Evolutionary conservation across 305 asterid species (phyloP).

Genomic region (Solanum hybrid): DNA sequence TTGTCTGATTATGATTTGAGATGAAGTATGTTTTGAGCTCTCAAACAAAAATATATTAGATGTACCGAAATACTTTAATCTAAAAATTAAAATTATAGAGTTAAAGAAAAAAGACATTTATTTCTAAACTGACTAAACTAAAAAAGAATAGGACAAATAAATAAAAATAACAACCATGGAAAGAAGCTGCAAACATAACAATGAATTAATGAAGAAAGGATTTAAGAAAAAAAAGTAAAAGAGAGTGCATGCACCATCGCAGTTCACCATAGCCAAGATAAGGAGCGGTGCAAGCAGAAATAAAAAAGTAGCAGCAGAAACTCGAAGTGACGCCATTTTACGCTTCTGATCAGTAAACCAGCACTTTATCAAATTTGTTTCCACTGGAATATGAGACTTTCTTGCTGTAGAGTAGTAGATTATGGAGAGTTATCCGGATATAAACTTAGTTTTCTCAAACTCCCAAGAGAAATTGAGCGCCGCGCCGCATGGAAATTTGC

Average conservation of each 20-base stretch:
- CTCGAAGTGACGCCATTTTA: constrained; percentile 11
- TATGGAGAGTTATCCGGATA: background rate
- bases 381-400: background rate
- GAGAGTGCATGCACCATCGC: constrained; percentile 14
- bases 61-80: background rate
- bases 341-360: background rate
- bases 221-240: background rate
- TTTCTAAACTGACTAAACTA: background rate
- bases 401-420: background rate
- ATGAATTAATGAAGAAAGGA: background rate
- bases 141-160: background rate
- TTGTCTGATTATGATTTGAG: no score
- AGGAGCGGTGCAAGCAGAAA: constrained; percentile 12
- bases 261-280: constrained; percentile 8
- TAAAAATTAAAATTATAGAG: background rate
- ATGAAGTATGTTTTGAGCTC: background rate
- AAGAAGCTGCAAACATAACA: background rate
- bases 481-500: background rate
- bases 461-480: background rate
- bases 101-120: background rate
- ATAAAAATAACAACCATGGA: background rate
- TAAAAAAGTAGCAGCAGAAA: background rate
- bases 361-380: background rate
- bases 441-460: background rate
- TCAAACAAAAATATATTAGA: no score